phyloP scores from a whole-genome alignment of 768 basidiomycete species.

The Pleurotus ostreatus region DNA sequence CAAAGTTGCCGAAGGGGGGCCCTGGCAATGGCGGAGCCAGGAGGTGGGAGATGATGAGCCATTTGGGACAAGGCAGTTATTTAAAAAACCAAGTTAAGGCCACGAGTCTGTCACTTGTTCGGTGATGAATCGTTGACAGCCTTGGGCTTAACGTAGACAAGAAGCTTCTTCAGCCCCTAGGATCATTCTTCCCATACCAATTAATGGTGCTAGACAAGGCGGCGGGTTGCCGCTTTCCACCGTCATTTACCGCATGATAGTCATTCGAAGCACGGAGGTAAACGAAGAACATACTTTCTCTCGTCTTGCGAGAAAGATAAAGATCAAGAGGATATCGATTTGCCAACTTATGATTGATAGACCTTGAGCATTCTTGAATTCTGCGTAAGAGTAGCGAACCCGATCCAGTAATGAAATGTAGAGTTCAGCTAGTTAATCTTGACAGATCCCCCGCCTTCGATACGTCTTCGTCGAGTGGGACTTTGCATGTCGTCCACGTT shows the following conservation, averaged over 20 bases:
- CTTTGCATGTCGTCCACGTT: conserved; percentile 40
- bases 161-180: neutral
- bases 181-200: neutral
- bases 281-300: too few species aligned
- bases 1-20: neutral
- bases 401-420: conserved; percentile 9
- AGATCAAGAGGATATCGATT: too few species aligned
- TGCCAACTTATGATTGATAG: too few species aligned
- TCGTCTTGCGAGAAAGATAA: too few species aligned
- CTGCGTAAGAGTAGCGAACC: too few species aligned
- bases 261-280: too few species aligned
- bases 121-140: too few species aligned
- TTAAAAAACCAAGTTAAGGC: too few species aligned
- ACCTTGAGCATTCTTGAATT: too few species aligned
- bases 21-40: conserved; percentile 1
- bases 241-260: too few species aligned
- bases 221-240: too few species aligned
- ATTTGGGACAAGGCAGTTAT: neutral
- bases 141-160: neutral
- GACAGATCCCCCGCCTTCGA: conserved; percentile 50
- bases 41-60: neutral
- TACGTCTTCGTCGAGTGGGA: conserved; percentile 47
- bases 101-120: too few species aligned
- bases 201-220: neutral
- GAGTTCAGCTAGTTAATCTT: conserved; percentile 45